phyloP scores from a whole-genome alignment of 352 stramenopile genomes.

The Pythium dissotocum region DNA sequence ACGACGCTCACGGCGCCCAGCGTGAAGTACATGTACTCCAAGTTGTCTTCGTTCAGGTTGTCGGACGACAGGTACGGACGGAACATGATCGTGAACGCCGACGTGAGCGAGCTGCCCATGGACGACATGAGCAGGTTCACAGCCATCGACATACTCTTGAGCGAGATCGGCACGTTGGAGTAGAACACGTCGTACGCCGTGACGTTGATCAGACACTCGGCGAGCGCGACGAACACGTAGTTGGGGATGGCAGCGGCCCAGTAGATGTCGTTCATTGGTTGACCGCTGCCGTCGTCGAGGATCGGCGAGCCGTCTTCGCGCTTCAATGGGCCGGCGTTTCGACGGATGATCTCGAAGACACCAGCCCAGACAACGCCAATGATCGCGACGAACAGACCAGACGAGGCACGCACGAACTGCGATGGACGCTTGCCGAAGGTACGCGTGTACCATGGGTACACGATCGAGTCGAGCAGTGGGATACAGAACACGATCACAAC shows the following conservation, averaged over 20 bases:
- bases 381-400: constrained; percentile 36
- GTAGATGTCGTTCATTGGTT: constrained; percentile 63
- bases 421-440: constrained; percentile 31
- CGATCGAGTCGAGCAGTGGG: constrained; percentile 31
- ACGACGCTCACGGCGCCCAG: constrained; percentile 47
- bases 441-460: constrained; percentile 37
- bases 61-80: constrained; percentile 44
- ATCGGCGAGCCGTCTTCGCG: constrained; percentile 37
- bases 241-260: constrained; percentile 52
- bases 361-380: constrained; percentile 47
- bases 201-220: constrained; percentile 65
- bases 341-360: constrained; percentile 56
- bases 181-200: constrained; percentile 66
- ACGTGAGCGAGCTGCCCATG: constrained; percentile 59
- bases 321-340: constrained; percentile 41
- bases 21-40: constrained; percentile 77
- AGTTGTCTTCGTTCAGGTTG: constrained; percentile 59
- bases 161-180: constrained; percentile 47
- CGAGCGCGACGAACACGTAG: constrained; percentile 60
- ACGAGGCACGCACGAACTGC: constrained; percentile 37
- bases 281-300: constrained; percentile 37
- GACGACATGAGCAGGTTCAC: constrained; percentile 62
- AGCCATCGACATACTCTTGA: constrained; percentile 60
- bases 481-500: constrained; percentile 41
- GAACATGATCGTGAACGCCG: constrained; percentile 71